A percentile compares a stretch with the other conserved stretches of the same genome.
Conservation (phyloP, 1,139 yeast genomes). For the Suhomyces wounanorum region DNA sequence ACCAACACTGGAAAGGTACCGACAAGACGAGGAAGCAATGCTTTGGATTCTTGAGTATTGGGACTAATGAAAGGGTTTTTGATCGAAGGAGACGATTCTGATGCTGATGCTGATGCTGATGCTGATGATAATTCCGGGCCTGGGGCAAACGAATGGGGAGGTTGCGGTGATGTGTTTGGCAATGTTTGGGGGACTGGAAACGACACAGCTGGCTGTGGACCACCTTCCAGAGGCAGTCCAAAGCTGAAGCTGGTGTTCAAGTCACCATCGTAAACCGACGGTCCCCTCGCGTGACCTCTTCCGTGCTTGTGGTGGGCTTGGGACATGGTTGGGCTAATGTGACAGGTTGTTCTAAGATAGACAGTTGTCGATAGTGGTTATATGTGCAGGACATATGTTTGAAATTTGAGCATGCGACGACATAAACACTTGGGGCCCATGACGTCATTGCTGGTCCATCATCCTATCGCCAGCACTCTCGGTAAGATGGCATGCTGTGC, state of each 20-base stretch:
- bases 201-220: background rate
- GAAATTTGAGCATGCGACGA: background rate
- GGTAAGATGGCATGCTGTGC: background rate
- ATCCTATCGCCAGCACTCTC: background rate
- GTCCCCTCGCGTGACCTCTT: constrained; percentile 10
- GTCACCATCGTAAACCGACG: constrained; percentile 4
- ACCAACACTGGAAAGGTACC: constrained; percentile 33
- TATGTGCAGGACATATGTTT: constrained; percentile 5
- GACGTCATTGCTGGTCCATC: background rate
- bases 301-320: constrained; percentile 5
- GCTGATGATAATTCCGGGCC: background rate
- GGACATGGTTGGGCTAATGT: constrained; percentile 1
- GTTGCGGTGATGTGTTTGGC: background rate
- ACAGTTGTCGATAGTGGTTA: constrained; percentile 4
- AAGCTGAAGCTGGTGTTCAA: constrained; percentile 9
- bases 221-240: constrained; percentile 3
- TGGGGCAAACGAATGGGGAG: background rate
- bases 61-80: constrained; percentile 5
- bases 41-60: background rate
- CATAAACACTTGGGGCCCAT: background rate
- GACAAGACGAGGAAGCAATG: constrained; percentile 16
- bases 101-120: constrained; percentile 1
- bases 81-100: background rate
- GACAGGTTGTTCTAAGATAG: background rate
- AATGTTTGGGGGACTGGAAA: background rate